These are phyloP conservation scores for Boletus speciosus DNA, from an alignment of 768 basidiomycete species.

Conservation along the genomic window DNA sequence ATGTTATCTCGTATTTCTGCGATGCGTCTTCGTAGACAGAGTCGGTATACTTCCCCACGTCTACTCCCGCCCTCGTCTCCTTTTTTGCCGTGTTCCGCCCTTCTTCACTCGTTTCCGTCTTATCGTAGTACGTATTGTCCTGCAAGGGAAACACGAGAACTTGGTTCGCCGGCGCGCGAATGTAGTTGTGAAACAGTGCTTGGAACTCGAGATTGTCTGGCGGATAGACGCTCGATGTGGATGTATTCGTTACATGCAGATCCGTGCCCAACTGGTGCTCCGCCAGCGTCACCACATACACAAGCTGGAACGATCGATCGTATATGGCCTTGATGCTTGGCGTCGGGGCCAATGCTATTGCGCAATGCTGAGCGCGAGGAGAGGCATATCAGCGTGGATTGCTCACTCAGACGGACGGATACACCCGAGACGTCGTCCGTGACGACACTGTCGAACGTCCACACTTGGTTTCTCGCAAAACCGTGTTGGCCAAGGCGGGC, in stretches of 20 bases:
- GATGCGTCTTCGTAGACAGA: constrained; percentile 70
- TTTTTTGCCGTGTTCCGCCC: constrained; percentile 46
- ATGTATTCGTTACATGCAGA: constrained; percentile 76
- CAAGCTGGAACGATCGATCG: constrained; percentile 63
- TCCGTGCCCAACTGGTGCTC: constrained; percentile 73
- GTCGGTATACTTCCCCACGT: constrained; percentile 67
- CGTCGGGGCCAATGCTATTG: constrained; percentile 61
- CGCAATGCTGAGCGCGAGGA: constrained; percentile 1
- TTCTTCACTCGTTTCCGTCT: constrained; percentile 61
- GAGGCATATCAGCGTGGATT: neutral
- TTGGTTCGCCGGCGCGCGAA: constrained; percentile 58
- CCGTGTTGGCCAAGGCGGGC: constrained; percentile 79
- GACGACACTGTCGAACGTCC: constrained; percentile 64
- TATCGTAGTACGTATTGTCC: constrained; percentile 71
- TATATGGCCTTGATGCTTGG: constrained; percentile 56
- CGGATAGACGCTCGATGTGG: constrained; percentile 36
- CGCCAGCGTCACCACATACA: constrained; percentile 77
- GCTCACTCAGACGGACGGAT: constrained; percentile 74
- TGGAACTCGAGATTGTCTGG: constrained; percentile 74
- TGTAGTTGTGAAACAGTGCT: constrained; percentile 89
- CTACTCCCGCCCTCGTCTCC: constrained; percentile 61
- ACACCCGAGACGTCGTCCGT: constrained; percentile 69
- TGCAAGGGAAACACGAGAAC: constrained; percentile 64
- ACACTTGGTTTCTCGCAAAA: constrained; percentile 76
- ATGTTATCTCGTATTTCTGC: constrained; percentile 52